These are phyloP conservation scores for Gracilaria domingensis DNA, from an alignment of 23 red algal genomes.

Conservation along the genomic window DNA sequence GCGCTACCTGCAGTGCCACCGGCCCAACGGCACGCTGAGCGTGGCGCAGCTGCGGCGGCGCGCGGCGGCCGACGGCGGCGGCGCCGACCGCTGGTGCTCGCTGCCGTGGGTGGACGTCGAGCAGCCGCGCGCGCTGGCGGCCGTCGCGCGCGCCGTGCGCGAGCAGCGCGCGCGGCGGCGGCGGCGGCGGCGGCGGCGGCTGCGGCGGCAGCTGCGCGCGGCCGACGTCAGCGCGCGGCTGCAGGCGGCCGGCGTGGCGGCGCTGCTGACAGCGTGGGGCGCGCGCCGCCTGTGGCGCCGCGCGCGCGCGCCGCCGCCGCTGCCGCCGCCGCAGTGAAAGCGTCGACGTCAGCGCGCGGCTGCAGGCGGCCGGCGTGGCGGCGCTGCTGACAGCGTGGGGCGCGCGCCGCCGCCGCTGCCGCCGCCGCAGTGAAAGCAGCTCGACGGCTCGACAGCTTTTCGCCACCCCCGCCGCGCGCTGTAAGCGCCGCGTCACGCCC, in stretches of 20 bases:
- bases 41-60: neutral
- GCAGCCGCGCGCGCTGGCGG: neutral
- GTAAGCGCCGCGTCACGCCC: neutral
- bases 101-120: neutral
- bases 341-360: neutral
- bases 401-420: neutral
- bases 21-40: neutral
- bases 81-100: neutral
- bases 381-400: neutral
- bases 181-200: neutral
- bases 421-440: neutral
- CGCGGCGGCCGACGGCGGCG: neutral
- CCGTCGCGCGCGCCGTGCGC: too few relatives aligned
- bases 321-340: neutral
- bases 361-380: neutral
- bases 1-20: slow-evolving; percentile 13
- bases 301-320: neutral
- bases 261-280: neutral
- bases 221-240: neutral
- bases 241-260: neutral
- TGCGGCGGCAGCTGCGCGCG: neutral
- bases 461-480: neutral
- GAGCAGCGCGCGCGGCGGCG: neutral
- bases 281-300: too few relatives aligned
- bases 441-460: neutral